Evolutionary conservation across 73 alveolate species (phyloP), one percentile per base, ranked within the genome.

Genomic region (Uronychia setigera): DNA sequence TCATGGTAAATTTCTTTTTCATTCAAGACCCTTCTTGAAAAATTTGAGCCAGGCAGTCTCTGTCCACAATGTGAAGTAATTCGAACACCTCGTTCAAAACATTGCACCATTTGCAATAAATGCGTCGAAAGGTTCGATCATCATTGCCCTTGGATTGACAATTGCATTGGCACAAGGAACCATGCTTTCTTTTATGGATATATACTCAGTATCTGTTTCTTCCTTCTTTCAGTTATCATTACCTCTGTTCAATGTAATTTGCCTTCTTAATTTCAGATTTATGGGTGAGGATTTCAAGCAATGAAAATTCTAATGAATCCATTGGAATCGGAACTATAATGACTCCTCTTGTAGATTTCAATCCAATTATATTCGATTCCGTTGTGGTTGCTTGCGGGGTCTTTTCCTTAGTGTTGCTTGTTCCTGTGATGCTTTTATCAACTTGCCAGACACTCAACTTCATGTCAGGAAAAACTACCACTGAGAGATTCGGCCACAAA

Each of bases 141-240:
- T 81, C 97, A 93, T 83, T 93, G 97, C 78, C 92, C 93, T 31
- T 93, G 97, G 96, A 87, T 93, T 1, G 87, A 93, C 58, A 89
- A 91, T 35, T 93, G 97, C 78, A 91, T 93, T 29, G 97, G 97
- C 0, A 84, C 82, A 31, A 84, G 79, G 46, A 96, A 96, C 80
- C 93, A 88, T 76, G 78, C 77, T 67, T 86, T 81, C 89, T 96
- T 96, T 76, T 80, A 77, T 19, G 33, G 60, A 31, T 94, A 74
- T 74, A 29, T 92, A 26, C 27, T 91, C 58, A 79, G 67, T 19
- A 46, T 46, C 67, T 5, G n/a, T 19, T 5, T 46, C 67, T 46
- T 46, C 67, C 67, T 46, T 11, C 19, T 46, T 19, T 46, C 67
- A 19, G 19, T 46, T 19, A 46, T 46, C 5, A 19, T 19, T 11